Evolutionary conservation across 768 basidiomycete genomes (phyloP), one percentile per base, ranked within the genome.

Genomic region (Boletus huronensis): DNA sequence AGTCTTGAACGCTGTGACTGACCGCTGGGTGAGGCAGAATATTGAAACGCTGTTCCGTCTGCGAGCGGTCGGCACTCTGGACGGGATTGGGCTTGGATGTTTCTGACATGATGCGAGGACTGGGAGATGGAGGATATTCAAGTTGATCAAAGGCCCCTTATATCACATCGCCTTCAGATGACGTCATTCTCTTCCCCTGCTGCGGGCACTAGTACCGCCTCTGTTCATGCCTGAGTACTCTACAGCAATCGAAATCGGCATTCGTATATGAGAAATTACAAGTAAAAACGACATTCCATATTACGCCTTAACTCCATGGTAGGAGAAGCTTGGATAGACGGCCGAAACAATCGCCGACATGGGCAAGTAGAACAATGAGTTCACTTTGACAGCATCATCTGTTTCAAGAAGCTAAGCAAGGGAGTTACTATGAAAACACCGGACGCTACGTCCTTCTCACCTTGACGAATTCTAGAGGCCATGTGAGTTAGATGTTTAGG

Each of bases 381-480:
- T 78, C 71, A 88, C 77, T 86, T 87, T 63, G 82, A 79, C 48
- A 85, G 73, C 87, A 88, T 87, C 85, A 88, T 87, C 85, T 85
- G 62, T 42, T 55, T 55, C 50, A 31, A 61, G 55, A 52, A 40
- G 55, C 61, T 54, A 48, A 45, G 48, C 47, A 46, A 32, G 38
- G 55, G 14, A 38, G 40, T 50, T 55, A 36, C 47, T 48, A 49
- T 38, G 52, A n/a, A 44, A 41, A 23, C 3, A 47, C 36, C 28
- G 40, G 42, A 57, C 28, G 26, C 14, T 3, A 16, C 38, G 49
- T 39, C 45, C 43, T 55, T 46, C 70, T 60, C 64, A 84, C 85
- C 79, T 82, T 88, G 68, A 89, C 85, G 70, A 90, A 92, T 72
- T 92, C 90, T 88, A 64, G 17, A 42, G 10, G 5, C 17, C 39